phyloP scores from a whole-genome alignment of 176 grass and related monocot genomes.

The Aechmea fasciata region DNA sequence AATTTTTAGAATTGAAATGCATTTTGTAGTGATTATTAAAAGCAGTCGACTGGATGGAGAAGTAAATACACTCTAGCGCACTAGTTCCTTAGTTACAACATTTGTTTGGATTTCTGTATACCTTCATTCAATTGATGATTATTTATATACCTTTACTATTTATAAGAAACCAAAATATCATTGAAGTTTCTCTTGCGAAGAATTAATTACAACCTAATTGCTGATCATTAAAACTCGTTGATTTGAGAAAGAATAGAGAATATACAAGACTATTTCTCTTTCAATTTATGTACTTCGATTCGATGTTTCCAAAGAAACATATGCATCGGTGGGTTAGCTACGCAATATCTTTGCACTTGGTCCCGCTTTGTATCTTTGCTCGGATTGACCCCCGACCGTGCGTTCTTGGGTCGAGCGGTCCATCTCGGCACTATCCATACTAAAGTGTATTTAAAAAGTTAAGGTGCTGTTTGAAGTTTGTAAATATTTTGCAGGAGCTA shows the following conservation, averaged over 20 bases:
- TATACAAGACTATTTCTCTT: not conserved
- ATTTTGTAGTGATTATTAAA: too few species aligned
- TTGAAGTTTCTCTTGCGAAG: too few species aligned
- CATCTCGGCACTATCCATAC: not conserved
- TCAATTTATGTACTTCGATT: too few species aligned
- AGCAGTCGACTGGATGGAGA: too few species aligned
- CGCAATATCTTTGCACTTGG: not conserved
- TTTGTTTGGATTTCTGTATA: too few species aligned
- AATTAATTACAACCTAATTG: not conserved
- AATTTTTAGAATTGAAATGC: too few species aligned
- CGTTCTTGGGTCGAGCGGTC: not conserved
- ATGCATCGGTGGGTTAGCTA: too few species aligned
- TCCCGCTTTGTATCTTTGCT: not conserved
- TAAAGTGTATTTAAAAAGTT: not conserved
- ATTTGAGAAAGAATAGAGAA: not conserved
- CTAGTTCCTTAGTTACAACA: too few species aligned
- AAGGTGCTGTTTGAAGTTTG: not conserved
- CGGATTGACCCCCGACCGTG: not conserved
- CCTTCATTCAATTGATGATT: too few species aligned
- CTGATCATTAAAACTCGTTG: not conserved
- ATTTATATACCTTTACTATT: not conserved
- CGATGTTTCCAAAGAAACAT: too few species aligned
- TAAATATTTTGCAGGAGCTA: conserved; percentile 40
- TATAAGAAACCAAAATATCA: too few species aligned
- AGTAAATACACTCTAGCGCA: too few species aligned